These are phyloP conservation scores for Pseudogymnoascus sp. DNA, from an alignment of 2,329 filamentous ascomycete genomes.

Conservation along the genomic window DNA sequence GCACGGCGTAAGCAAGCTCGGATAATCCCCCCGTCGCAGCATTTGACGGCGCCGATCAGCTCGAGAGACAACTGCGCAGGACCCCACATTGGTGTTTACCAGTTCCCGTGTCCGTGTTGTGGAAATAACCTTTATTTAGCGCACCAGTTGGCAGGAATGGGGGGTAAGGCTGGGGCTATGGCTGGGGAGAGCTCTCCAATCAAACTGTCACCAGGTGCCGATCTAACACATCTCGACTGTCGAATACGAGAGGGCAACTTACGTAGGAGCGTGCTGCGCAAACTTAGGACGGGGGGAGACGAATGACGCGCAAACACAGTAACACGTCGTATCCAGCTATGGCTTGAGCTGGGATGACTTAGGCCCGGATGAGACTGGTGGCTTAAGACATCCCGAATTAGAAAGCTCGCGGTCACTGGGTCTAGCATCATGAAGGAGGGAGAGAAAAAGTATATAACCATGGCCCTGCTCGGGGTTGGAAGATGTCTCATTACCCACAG, in stretches of 20 bases:
- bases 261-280: constrained; percentile 1
- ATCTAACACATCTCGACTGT: neutral
- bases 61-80: neutral
- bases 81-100: no score
- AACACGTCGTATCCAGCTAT: neutral
- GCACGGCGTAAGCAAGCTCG: neutral
- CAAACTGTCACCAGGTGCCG: neutral
- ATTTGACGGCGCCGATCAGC: neutral
- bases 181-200: neutral
- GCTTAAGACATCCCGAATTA: neutral
- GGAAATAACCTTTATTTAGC: constrained; percentile 6
- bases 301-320: neutral
- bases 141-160: neutral
- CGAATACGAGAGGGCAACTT: neutral
- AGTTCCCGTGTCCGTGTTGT: neutral
- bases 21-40: neutral
- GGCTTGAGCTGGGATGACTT: neutral
- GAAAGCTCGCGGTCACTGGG: neutral
- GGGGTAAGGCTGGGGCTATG: neutral
- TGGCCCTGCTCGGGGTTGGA: neutral
- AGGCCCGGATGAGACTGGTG: neutral
- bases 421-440: neutral
- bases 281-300: neutral
- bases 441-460: neutral
- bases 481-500: neutral